Base-by-base conservation (phyloP, 495 filamentous ascomycete genomes). In the Tirmania nivea region DNA sequence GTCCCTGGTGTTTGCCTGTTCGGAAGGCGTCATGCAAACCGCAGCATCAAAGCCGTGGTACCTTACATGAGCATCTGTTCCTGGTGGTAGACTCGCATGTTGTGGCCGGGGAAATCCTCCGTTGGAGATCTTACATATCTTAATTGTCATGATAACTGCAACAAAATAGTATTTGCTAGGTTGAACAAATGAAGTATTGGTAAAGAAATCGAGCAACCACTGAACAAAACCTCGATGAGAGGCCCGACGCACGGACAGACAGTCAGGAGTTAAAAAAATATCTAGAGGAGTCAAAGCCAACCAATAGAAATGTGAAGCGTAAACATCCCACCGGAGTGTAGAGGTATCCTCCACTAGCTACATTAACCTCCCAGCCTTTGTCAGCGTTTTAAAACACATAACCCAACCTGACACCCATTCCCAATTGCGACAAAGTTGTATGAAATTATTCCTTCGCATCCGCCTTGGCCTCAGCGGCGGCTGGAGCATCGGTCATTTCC, bases 401-500 rank as follows among this genome's bases (percentile, higher is more conserved):
- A 45, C 4, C 12, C 39, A 45, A 45, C 39, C 39, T 14, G 12
- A 45, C 39, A 45, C 39, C 39, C 14, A 14, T 5, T 45, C 39
- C 12, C 17, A 45, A 5, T 31, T 31, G 25, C 25, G 25, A 45
- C 39, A 14, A 14, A 19, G 17, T 14, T 45, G 39, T 45, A 14
- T 3, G 39, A 45, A 45, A 14, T 45, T 45, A 45, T 45, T 45
- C 39, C 39, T 45, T 45, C 14, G 12, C 17, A 19, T 45, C 39
- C 9, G 39, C 4, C 39, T 45, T 45, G 5, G 39, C 17, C 48
- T 50, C 48, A n/a, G n/a, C 71, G 35, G 69, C 67, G 8, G 63
- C 65, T 35, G 66, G 58, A 52, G 69, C 68, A 56, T 74, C 69
- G 47, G 74, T 68, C 45, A 73, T 69, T 58, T 78, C 77, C 57